Evolutionary conservation across 495 filamentous ascomycete species (phyloP), one percentile per base, ranked within the genome.

Genomic region (Amorphotheca resinae): DNA sequence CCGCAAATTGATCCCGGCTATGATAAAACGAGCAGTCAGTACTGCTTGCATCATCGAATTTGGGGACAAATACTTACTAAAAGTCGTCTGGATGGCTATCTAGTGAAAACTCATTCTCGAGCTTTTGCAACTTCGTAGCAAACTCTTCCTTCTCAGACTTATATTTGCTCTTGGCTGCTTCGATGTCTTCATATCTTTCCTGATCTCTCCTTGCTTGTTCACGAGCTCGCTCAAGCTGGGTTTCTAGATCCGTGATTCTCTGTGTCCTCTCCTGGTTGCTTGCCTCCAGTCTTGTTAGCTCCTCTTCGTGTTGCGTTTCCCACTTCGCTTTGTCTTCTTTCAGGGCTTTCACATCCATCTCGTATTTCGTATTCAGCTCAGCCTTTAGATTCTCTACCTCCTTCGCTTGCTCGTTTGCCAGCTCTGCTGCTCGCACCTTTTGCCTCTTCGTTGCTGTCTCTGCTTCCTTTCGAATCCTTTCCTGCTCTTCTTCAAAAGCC

Each of bases 41-140:
- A n/a, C 18, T 50, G 16, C 40, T 20, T 22, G 30, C 34, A 28
- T 22, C 28, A 44, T 18, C 39, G 17, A 18, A 12, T n/a, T n/a
- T 32, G 41, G 38, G 9, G 18, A 32, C 12, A 12, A 20, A 17
- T 23, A 51, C 44, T 36, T 52, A 52, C 49, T 47, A 52, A 41
- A 46, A 52, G 9, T 47, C 49, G 3, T 15, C 4, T 40, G 44
- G 15, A 15, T 31, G 12, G 31, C 4, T 35, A 30, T 39, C 44
- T 9, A 48, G 20, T 26, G 4, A 41, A 42, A 52, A 52, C 23
- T 52, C 49, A 14, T 47, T 44, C 45, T 48, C 33, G 33, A 48
- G 44, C 8, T 9, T 20, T 26, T 52, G 37, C 22, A 52, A 35
- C 40, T 33, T 26, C 22, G 6, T 41, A 26, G 43, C 18, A 12